Conservation (phyloP, 768 basidiomycete species). For the Leccinum longicurvipes region DNA sequence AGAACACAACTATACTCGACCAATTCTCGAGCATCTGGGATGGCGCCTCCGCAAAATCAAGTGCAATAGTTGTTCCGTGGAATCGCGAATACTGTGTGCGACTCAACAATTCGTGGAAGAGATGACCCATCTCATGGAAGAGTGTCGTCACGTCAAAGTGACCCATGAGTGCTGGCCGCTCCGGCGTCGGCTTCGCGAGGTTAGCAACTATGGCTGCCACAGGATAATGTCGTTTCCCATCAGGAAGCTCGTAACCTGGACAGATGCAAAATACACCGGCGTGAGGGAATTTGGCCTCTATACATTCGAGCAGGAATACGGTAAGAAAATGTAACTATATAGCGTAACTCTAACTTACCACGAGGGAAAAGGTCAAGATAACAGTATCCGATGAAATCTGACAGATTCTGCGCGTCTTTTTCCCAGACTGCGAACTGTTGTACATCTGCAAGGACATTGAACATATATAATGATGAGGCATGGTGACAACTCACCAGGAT, state of each 20-base stretch:
- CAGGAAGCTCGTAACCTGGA: slow-evolving; percentile 55
- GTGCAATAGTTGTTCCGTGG: slow-evolving; percentile 78
- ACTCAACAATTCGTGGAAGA: slow-evolving; percentile 68
- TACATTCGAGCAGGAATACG: not conserved
- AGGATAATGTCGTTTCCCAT: slow-evolving; percentile 67
- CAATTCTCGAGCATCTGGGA: slow-evolving; percentile 94
- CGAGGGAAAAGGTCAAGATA: slow-evolving; percentile 88
- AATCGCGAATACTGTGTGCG: slow-evolving; percentile 70
- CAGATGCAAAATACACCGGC: slow-evolving; percentile 82
- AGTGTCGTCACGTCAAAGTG: slow-evolving; percentile 88
- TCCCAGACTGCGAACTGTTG: slow-evolving; percentile 87
- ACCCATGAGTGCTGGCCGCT: slow-evolving; percentile 80
- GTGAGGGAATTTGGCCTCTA: slow-evolving; percentile 79
- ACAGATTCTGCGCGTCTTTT: slow-evolving; percentile 63
- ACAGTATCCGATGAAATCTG: slow-evolving; percentile 79
- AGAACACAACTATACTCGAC: slow-evolving; percentile 32
- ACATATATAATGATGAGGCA: not conserved
- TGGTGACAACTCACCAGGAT: slow-evolving; percentile 50
- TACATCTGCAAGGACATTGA: slow-evolving; percentile 49
- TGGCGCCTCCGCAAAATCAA: slow-evolving; percentile 87
- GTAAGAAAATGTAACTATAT: not conserved
- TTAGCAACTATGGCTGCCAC: slow-evolving; percentile 87
- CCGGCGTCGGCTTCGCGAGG: slow-evolving; percentile 78
- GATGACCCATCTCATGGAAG: slow-evolving; percentile 88
- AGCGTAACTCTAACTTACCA: slow-evolving; percentile 34